These are phyloP conservation scores for Aspergillus kassunensis DNA, from an alignment of 495 filamentous ascomycete genomes.

Conservation along the genomic window DNA sequence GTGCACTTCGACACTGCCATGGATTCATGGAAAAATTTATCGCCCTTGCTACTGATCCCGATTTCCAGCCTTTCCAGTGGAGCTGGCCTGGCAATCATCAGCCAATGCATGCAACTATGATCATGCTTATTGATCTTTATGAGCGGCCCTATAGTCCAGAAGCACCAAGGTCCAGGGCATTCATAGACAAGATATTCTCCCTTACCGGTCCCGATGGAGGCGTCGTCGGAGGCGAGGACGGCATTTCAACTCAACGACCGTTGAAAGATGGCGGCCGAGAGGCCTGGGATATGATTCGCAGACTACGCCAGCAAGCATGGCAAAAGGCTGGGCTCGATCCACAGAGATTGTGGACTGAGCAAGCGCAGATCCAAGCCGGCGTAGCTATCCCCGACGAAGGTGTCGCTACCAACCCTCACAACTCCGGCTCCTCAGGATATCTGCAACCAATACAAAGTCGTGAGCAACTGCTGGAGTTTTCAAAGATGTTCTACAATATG, in stretches of 20 bases:
- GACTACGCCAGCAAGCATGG: conserved; percentile 49
- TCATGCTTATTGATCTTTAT: conserved; percentile 55
- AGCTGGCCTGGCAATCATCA: conserved; percentile 56
- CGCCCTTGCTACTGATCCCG: conserved; percentile 46
- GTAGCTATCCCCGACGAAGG: conserved; percentile 25
- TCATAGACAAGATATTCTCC: conserved; percentile 50
- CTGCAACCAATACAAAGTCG: conserved; percentile 6
- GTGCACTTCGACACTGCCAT: conserved; percentile 51
- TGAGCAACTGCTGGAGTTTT: conserved; percentile 30
- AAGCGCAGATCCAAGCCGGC: conserved; percentile 42
- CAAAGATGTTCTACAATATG: conserved; percentile 38
- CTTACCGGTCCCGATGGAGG: conserved; percentile 51
- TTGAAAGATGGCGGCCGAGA: conserved; percentile 51
- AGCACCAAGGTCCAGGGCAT: conserved; percentile 43
- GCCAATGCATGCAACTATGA: conserved; percentile 55
- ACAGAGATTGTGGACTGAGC: conserved; percentile 44
- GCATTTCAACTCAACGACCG: conserved; percentile 43
- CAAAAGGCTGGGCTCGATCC: conserved; percentile 47
- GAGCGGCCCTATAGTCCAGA: conserved; percentile 48
- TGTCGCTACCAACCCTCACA: conserved; percentile 8
- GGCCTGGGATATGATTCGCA: conserved; percentile 53
- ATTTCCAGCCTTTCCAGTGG: conserved; percentile 57
- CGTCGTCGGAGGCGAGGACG: conserved; percentile 48
- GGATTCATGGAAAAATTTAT: conserved; percentile 55
- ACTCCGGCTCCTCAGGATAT: conserved; percentile 2